phyloP scores from a whole-genome alignment of 176 grass and related monocot genomes.

The Rhynchospora breviuscula region DNA sequence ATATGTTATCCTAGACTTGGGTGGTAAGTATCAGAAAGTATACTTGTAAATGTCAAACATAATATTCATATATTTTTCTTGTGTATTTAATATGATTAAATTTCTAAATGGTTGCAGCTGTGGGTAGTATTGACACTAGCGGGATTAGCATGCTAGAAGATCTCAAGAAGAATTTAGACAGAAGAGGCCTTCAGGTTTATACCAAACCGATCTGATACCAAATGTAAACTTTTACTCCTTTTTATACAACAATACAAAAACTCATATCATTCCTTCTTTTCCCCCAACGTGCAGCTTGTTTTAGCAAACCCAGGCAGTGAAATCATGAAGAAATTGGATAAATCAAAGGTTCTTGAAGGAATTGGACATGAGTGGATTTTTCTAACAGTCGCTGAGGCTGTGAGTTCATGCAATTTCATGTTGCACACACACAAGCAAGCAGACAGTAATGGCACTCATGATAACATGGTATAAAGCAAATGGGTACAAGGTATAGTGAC shows the following conservation, averaged over 20 bases:
- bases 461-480: conserved; percentile 45
- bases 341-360: conserved; percentile 46
- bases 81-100: not conserved
- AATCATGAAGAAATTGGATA: conserved; percentile 71
- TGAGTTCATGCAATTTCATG: conserved; percentile 42
- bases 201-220: not conserved
- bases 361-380: conserved; percentile 76
- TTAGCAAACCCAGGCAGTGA: conserved; percentile 71
- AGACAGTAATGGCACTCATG: conserved; percentile 11
- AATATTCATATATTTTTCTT: not conserved
- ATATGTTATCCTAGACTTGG: conserved; percentile 81
- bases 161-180: conserved; percentile 38
- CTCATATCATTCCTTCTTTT: not conserved
- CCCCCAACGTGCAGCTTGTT: conserved; percentile 41
- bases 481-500: not conserved
- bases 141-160: conserved; percentile 64
- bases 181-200: conserved; percentile 62
- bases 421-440: conserved; percentile 27
- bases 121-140: conserved; percentile 61
- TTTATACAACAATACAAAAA: not conserved
- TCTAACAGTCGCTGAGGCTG: conserved; percentile 52
- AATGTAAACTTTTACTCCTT: not conserved
- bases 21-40: conserved; percentile 40
- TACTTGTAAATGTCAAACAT: conserved; percentile 1
- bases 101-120: conserved; percentile 36